Conservation (phyloP, 2,329 filamentous ascomycete species). For the Parafenestella ontariensis region DNA sequence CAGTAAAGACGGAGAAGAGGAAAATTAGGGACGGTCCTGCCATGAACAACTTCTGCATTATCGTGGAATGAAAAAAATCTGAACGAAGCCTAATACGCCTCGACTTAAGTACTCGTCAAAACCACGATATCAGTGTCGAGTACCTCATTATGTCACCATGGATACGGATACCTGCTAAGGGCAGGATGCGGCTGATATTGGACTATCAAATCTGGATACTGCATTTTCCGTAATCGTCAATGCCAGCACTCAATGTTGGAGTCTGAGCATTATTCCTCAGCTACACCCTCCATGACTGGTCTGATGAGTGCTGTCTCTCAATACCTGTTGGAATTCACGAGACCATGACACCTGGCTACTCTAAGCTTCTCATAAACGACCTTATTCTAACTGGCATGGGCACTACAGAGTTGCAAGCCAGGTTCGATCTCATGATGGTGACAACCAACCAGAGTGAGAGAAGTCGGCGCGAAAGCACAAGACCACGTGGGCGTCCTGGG, state of each 20-base stretch:
- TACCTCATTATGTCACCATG: too few species aligned
- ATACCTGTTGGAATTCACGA: too few species aligned
- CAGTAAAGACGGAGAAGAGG: slow-evolving; percentile 68
- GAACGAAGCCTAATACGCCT: too few species aligned
- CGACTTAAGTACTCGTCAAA: too few species aligned
- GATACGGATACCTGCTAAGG: too few species aligned
- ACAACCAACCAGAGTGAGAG: neutral
- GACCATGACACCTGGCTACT: slow-evolving; percentile 14
- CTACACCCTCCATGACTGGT: neutral
- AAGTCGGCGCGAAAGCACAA: neutral
- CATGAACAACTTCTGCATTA: slow-evolving; percentile 91
- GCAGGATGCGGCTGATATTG: too few species aligned
- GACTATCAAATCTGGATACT: too few species aligned
- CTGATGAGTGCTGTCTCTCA: too few species aligned
- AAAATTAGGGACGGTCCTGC: slow-evolving; percentile 76
- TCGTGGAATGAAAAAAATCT: slow-evolving; percentile 56
- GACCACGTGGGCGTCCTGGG: neutral
- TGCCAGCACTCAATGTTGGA: neutral
- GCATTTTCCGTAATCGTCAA: too few species aligned
- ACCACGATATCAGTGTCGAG: too few species aligned
- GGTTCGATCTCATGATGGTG: neutral
- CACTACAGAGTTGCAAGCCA: neutral
- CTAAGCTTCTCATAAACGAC: slow-evolving; percentile 15
- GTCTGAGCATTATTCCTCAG: neutral
- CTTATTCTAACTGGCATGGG: neutral